Conservation (phyloP, 352 stramenopile genomes). For the Pythium utonaiense region DNA sequence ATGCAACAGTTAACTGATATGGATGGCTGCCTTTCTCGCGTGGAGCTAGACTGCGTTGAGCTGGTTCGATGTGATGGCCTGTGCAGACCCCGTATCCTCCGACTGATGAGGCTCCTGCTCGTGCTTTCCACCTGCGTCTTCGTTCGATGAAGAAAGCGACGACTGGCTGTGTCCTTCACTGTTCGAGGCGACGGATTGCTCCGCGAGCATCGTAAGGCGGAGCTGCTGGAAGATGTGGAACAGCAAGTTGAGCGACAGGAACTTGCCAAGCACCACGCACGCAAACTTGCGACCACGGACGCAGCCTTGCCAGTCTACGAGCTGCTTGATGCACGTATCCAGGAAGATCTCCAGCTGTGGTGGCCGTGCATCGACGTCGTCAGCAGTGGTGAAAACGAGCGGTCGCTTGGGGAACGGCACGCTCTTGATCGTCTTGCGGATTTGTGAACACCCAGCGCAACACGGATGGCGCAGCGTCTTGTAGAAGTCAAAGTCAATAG, state of each 20-base stretch:
- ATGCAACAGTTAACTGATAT: neutral
- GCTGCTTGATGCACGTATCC: constrained; percentile 29
- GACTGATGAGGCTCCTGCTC: neutral
- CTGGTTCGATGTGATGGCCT: too few species aligned
- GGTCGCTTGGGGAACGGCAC: constrained; percentile 53
- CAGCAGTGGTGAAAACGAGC: constrained; percentile 36
- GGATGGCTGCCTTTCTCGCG: too few species aligned
- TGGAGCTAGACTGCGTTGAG: too few species aligned
- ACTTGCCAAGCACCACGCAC: constrained; percentile 39
- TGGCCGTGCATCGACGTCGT: constrained; percentile 47
- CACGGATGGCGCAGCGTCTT: constrained; percentile 13
- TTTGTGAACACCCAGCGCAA: constrained; percentile 37
- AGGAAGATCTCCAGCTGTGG: constrained; percentile 54
- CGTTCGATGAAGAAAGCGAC: neutral
- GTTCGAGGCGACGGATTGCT: neutral
- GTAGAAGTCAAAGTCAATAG: neutral
- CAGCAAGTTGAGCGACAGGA: constrained; percentile 49
- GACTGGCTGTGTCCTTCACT: too few species aligned
- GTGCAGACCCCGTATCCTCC: too few species aligned
- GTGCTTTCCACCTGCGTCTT: neutral
- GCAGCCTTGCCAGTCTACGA: constrained; percentile 45
- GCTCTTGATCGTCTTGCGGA: constrained; percentile 32
- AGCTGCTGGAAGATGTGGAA: constrained; percentile 18
- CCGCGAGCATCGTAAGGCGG: constrained; percentile 7
- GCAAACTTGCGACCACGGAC: constrained; percentile 44